Evolutionary conservation across 2,329 filamentous ascomycete species (phyloP).

Genomic region (Fusarium clavum): DNA sequence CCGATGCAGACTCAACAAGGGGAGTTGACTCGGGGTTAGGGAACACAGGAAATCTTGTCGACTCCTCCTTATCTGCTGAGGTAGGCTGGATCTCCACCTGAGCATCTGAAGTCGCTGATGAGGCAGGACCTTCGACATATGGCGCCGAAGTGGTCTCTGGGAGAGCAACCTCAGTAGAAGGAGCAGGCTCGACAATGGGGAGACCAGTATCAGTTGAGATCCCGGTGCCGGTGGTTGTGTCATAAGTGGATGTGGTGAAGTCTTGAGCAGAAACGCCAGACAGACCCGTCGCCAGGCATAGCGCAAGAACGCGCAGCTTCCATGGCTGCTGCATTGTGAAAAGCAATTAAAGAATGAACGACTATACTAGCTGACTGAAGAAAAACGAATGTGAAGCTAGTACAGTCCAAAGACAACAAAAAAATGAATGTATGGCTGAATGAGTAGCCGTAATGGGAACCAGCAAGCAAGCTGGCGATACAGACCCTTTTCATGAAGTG

Average conservation of each 20-base stretch:
- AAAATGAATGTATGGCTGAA: neutral
- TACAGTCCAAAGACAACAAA: neutral
- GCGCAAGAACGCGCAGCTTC: conserved; percentile 20
- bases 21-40: neutral
- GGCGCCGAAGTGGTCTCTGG: neutral
- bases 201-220: accelerated
- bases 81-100: neutral
- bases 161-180: neutral
- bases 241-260: neutral
- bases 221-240: neutral
- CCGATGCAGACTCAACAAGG: neutral
- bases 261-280: conserved; percentile 2
- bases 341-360: neutral
- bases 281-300: neutral
- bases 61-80: neutral
- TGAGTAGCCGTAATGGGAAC: neutral
- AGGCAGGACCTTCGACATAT: neutral
- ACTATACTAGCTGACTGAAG: neutral
- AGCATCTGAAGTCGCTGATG: neutral
- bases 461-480: neutral
- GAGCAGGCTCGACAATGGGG: neutral
- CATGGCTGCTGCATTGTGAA: conserved; percentile 8
- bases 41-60: neutral
- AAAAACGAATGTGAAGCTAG: neutral
- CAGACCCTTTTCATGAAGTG: conserved; percentile 14